A percentile compares a stretch with the other conserved stretches of the same genome.
These are phyloP conservation scores for Dendrocalamus latiflorus DNA, from an alignment of 202 grass and related monocot species.

Conservation along the genomic window DNA sequence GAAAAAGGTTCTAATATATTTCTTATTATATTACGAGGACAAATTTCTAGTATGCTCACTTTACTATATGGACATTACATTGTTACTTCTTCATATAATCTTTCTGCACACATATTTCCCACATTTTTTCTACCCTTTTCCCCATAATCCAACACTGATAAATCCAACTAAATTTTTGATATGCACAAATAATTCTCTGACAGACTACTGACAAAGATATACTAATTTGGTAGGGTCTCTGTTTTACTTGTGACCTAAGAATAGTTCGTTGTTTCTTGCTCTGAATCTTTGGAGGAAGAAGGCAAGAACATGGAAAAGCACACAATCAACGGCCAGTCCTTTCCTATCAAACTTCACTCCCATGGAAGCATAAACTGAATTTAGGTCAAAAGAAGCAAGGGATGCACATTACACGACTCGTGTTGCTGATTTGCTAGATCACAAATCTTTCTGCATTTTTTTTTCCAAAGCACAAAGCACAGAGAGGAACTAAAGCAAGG, in stretches of 20 bases:
- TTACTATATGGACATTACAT: not conserved
- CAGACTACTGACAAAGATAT: not conserved
- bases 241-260: not conserved
- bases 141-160: not conserved
- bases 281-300: not conserved
- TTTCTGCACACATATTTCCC: not conserved
- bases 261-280: not conserved
- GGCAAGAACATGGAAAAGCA: not conserved
- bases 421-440: slow-evolving; percentile 7
- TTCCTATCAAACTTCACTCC: not conserved
- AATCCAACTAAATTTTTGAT: not conserved
- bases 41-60: too few species aligned
- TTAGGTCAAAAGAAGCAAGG: not conserved
- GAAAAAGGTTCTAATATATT: too few species aligned
- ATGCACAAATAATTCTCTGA: not conserved
- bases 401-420: not conserved
- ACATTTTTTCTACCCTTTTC: not conserved
- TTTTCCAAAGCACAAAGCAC: slow-evolving; percentile 9
- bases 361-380: too few species aligned
- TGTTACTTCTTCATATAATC: not conserved
- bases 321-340: not conserved
- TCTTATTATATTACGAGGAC: not conserved
- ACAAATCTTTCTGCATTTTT: slow-evolving; percentile 20
- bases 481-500: slow-evolving; percentile 11
- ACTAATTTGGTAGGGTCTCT: not conserved